Evolutionary conservation across 225 moss, liverwort and hornwort species (phyloP), one percentile per base, ranked within the genome.

Genomic region (Marchantia paleacea): DNA sequence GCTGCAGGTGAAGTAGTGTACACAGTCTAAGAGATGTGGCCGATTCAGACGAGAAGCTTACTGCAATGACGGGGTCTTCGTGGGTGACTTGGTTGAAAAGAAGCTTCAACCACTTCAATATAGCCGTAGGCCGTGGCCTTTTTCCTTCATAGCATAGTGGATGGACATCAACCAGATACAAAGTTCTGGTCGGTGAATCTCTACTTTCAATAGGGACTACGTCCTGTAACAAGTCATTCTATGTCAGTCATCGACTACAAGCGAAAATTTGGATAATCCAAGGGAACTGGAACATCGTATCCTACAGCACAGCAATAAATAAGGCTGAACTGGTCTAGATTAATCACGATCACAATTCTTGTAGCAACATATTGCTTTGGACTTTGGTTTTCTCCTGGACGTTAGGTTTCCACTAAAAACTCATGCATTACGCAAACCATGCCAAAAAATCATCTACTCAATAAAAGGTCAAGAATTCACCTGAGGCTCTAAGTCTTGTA

Each of bases 151-250:
- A 97, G 81, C 97, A 97, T 10, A 94, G 82, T 49, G 93, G 88
- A 66, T 97, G 93, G 29, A 97, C 88, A 72, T 97, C 97, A 83
- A 97, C 90, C 64, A 97, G 75, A 85, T 91, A 97, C 31, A 97
- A 24, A 18, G 67, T 87, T 54, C 71, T 72, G 53, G 53, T 52
- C 31, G 31, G 51, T 55, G 76, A 51, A 20, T 39, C 58, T 50
- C 10, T 51, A 60, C 19, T 76, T n/a, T 47, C 11, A n/a, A 47
- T 31, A 49, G 50, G 12, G 26, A 16, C 25, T n/a, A 26, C 0
- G 53, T 73, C 25, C 73, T 73, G 73, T 22, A 52, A 24, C n/a
- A 52, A 28, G n/a, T 1, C 15, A 69, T 7, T 31, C 28, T 11
- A 47, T 69, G 39, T 26, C 67, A 3, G 14, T 30, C 4, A 12